phyloP scores from a whole-genome alignment of 768 basidiomycete genomes.

The Cystobasidium tubakii region DNA sequence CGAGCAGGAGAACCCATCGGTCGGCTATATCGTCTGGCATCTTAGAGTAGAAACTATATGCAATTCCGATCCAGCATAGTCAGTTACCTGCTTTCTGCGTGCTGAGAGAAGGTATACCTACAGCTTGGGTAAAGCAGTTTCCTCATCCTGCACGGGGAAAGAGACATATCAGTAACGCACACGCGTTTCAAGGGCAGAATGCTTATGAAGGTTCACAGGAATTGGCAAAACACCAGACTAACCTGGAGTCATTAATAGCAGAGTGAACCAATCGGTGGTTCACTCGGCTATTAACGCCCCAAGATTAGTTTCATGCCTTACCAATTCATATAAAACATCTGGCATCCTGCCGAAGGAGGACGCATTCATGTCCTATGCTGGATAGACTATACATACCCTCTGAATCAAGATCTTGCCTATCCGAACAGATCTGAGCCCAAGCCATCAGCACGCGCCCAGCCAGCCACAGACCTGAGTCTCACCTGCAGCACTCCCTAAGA shows the following conservation, averaged over 20 bases:
- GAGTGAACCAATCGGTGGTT: too few relatives aligned
- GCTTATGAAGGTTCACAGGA: too few relatives aligned
- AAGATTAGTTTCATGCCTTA: too few relatives aligned
- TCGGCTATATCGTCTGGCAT: slow-evolving; percentile 86
- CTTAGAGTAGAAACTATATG: slow-evolving; percentile 52
- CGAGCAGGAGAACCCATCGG: slow-evolving; percentile 86
- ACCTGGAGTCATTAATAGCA: too few relatives aligned
- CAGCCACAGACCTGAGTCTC: slow-evolving; percentile 48
- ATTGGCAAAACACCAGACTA: neutral
- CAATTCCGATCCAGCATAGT: neutral
- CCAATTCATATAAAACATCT: too few relatives aligned
- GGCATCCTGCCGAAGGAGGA: neutral
- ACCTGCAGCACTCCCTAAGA: slow-evolving; percentile 87
- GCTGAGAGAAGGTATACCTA: too few relatives aligned
- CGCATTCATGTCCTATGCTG: neutral
- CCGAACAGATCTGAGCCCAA: slow-evolving; percentile 51
- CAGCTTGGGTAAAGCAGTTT: slow-evolving; percentile 83
- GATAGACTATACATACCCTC: slow-evolving; percentile 56
- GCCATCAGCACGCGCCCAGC: neutral
- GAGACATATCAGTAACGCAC: neutral
- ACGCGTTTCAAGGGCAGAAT: too few relatives aligned
- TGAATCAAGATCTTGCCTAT: slow-evolving; percentile 99
- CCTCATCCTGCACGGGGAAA: slow-evolving; percentile 69
- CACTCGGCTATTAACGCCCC: too few relatives aligned
- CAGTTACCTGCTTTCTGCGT: too few relatives aligned